These are phyloP conservation scores for Xylaria scruposa DNA, from an alignment of 495 filamentous ascomycete genomes.

Conservation along the genomic window DNA sequence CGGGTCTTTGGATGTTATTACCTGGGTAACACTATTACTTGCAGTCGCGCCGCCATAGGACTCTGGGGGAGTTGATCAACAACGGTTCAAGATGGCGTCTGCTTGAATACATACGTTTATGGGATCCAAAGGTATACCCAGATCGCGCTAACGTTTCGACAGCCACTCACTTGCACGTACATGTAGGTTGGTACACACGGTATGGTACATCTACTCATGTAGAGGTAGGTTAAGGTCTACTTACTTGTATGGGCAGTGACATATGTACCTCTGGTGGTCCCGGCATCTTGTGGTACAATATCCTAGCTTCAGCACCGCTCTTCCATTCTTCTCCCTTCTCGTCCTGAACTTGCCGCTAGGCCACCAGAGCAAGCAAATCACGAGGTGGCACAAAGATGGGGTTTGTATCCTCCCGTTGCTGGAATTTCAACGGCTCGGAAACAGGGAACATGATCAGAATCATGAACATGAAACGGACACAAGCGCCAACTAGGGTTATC, in stretches of 20 bases:
- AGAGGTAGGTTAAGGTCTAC: not conserved
- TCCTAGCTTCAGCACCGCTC: not conserved
- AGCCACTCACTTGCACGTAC: not conserved
- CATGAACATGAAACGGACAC: not conserved
- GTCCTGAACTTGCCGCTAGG: not conserved
- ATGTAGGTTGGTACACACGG: not conserved
- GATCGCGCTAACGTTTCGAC: not conserved
- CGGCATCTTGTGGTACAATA: not conserved
- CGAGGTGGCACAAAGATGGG: constrained; percentile 9
- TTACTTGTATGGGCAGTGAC: not conserved
- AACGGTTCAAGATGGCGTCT: not conserved
- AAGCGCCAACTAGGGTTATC: not conserved
- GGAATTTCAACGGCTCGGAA: not conserved
- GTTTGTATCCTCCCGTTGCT: no score
- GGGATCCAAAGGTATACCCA: not conserved
- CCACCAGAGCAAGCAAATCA: not conserved
- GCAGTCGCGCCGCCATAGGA: not conserved
- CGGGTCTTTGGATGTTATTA: not conserved
- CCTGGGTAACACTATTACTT: not conserved
- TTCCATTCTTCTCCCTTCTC: constrained; percentile 2
- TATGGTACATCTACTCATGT: not conserved
- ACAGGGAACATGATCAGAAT: not conserved
- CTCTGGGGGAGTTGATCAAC: not conserved
- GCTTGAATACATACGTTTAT: not conserved
- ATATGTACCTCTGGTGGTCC: not conserved